phyloP scores from a whole-genome alignment of 805 yeast species.

The Saccharomycopsis babjevae region DNA sequence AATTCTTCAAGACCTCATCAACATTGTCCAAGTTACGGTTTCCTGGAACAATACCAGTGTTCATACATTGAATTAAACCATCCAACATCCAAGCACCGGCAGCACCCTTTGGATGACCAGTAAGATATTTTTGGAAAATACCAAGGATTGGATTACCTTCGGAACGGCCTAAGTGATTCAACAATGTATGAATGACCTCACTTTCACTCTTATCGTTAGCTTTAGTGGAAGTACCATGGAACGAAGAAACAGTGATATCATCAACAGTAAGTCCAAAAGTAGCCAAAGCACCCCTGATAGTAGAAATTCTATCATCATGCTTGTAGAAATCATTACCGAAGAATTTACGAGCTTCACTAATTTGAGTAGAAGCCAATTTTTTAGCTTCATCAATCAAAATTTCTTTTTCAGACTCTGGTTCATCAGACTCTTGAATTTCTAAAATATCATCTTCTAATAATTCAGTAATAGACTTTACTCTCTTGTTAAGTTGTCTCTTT shows the following conservation, averaged over 20 bases:
- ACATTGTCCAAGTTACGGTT: conserved; percentile 97
- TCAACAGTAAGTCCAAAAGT: conserved; percentile 87
- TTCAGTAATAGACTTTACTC: conserved; percentile 73
- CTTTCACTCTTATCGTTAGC: conserved; percentile 99
- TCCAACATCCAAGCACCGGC: conserved; percentile 99
- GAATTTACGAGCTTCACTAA: conserved; percentile 78
- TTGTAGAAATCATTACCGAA: conserved; percentile 95
- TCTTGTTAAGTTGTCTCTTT: conserved; percentile 74
- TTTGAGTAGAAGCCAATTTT: conserved; percentile 76
- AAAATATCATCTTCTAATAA: conserved; percentile 63
- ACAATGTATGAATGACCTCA: conserved; percentile 82
- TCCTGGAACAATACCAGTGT: conserved; percentile 94
- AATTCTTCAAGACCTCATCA: conserved; percentile 73
- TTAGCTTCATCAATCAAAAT: conserved; percentile 71
- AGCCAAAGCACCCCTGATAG: conserved; percentile 94
- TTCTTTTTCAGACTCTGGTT: conserved; percentile 37
- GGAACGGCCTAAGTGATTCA: conserved; percentile 89
- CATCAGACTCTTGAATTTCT: conserved; percentile 38
- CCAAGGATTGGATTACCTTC: conserved; percentile 97
- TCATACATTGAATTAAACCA: conserved; percentile 90
- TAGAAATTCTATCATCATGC: conserved; percentile 89
- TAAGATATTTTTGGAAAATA: conserved; percentile 96
- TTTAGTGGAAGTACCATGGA: conserved; percentile 98
- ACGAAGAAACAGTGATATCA: conserved; percentile 91
- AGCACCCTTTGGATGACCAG: conserved; percentile 99